A percentile compares a stretch with the other conserved stretches of the same genome.
Evolutionary conservation across 2,329 filamentous ascomycete genomes (phyloP).

Genomic region (Exserohilum turcica): DNA sequence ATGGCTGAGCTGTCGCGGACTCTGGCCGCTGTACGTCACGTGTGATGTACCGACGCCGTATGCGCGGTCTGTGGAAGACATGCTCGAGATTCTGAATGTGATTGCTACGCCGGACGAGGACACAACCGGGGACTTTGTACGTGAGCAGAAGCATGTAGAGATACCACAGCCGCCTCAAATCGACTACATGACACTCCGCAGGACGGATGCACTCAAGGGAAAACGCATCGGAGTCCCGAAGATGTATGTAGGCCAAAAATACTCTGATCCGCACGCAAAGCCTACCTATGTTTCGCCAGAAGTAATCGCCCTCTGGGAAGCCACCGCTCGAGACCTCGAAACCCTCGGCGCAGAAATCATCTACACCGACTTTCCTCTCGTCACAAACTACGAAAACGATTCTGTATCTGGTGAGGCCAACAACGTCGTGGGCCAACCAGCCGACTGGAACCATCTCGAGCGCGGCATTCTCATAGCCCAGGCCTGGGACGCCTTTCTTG

Average conservation of each 20-base stretch:
- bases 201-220: constrained; percentile 46
- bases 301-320: constrained; percentile 46
- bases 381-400: constrained; percentile 55
- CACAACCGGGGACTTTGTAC: constrained; percentile 59
- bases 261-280: constrained; percentile 40
- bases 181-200: constrained; percentile 43
- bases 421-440: constrained; percentile 51
- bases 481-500: constrained; percentile 60
- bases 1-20: constrained; percentile 57
- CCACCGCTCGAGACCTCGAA: constrained; percentile 47
- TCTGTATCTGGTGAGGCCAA: constrained; percentile 43
- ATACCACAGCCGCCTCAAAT: constrained; percentile 48
- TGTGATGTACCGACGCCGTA: constrained; percentile 63
- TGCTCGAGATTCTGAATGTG: constrained; percentile 57
- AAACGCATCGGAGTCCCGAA: constrained; percentile 57
- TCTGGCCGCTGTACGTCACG: constrained; percentile 62
- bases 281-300: constrained; percentile 44
- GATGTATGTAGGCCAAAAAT: constrained; percentile 56
- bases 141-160: constrained; percentile 55
- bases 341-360: constrained; percentile 51
- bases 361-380: constrained; percentile 54
- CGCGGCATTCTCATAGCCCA: constrained; percentile 57
- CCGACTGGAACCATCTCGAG: constrained; percentile 56
- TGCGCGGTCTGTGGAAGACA: constrained; percentile 56
- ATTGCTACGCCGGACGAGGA: constrained; percentile 53